phyloP scores from a whole-genome alignment of 208 protist genomes.

The Leishmania martiniquensis region DNA sequence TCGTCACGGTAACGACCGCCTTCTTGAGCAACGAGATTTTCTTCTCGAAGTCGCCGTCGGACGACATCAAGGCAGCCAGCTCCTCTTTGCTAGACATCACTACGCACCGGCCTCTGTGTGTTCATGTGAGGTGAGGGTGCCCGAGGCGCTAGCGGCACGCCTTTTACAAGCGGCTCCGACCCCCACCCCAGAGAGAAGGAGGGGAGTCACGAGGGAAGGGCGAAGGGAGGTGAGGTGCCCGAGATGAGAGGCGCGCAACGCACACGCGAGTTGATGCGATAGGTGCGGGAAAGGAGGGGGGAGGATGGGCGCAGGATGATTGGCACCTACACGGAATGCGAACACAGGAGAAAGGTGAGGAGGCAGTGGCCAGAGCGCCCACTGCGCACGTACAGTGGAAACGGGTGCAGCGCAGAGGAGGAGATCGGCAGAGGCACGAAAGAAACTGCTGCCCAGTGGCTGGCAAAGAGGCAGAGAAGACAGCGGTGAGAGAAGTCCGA shows the following conservation, averaged over 20 bases:
- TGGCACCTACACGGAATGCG: not conserved
- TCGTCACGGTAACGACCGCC: constrained; percentile 80
- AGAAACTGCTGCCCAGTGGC: not conserved
- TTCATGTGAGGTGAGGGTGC: not conserved
- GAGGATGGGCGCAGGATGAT: not conserved
- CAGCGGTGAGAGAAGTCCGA: not conserved
- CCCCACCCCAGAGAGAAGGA: not conserved
- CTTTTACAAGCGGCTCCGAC: not conserved
- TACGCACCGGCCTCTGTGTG: not conserved
- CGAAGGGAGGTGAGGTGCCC: not conserved
- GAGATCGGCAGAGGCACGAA: not conserved
- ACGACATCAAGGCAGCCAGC: constrained; percentile 74
- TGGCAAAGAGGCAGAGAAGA: not conserved
- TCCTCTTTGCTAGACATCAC: constrained; percentile 38
- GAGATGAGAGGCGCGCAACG: not conserved
- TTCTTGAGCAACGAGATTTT: constrained; percentile 88
- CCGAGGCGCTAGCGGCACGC: not conserved
- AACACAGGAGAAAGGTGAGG: not conserved
- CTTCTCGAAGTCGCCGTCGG: constrained; percentile 67
- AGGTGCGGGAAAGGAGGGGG: not conserved
- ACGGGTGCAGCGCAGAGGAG: not conserved
- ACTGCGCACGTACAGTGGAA: not conserved
- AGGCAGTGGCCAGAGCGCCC: not conserved
- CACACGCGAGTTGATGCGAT: not conserved
- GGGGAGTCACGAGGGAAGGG: not conserved